Base-by-base conservation (phyloP, 2,329 filamentous ascomycete species). In the Mollisia scopiformis region DNA sequence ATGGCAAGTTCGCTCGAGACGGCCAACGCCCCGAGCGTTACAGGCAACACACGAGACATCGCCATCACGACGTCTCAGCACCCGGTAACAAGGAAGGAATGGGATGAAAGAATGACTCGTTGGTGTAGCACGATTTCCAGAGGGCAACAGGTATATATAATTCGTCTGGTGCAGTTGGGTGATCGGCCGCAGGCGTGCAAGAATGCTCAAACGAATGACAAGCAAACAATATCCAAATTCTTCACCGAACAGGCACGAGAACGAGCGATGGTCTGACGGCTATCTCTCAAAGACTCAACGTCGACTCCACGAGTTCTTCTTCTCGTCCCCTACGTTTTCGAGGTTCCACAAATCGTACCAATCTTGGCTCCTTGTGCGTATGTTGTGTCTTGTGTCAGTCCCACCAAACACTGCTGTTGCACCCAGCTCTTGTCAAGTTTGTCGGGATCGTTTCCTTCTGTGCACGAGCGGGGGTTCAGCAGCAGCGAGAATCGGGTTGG, bases 21-120 rank as follows among this genome's bases (percentile, higher is more conserved):
- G 19, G 72, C 69, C 49, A 73, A 50, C 55, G 64, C 66, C 28
- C 72, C 71, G 23, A 74, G 62, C 55, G 57, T 63, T 43, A 72
- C 27, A 47, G 64, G 63, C 39, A 72, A 58, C 28, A 51, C 62
- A 43, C 62, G 63, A 52, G 63, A 63, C 28, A 64, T 25, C 50
- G 47, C 61, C 71, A 72, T 72, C 39, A 50, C 58, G 58, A 61
- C 43, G 19, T 39, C 27, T n/a, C 28, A 56, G 25, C 33, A 35
- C 27, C 14, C 55, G 37, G 47, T 19, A 49, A 56, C 23, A 28
- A 39, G 55, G 8, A 21, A 37, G 28, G 50, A 30, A 52, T 28
- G 30, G 53, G 28, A n/a, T 55, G 28, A 39, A 10, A 19, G 35
- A 56, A 43, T 54, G 37, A 60, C 43, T 61, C 43, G 46, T 56